Conservation (phyloP, 2,329 filamentous ascomycete genomes). For the Botrytis squamosa region DNA sequence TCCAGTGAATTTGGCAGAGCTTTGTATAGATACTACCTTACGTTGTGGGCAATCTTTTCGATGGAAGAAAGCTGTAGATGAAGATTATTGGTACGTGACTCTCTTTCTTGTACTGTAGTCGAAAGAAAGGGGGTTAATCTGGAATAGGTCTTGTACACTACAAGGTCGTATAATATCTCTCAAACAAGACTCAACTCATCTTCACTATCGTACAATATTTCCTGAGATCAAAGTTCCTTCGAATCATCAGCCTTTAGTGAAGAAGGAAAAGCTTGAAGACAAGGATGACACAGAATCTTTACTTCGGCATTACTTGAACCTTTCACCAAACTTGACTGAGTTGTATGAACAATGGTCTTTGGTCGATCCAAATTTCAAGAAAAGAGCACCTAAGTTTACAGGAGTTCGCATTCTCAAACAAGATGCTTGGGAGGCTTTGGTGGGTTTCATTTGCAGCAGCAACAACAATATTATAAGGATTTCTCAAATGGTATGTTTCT, state of each 20-base stretch:
- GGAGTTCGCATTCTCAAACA: slow-evolving; percentile 91
- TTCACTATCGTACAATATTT: slow-evolving; percentile 78
- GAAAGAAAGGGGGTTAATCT: slow-evolving; percentile 30
- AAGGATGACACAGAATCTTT: slow-evolving; percentile 72
- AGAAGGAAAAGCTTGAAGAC: slow-evolving; percentile 41
- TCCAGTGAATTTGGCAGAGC: slow-evolving; percentile 76
- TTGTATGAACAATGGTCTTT: slow-evolving; percentile 87
- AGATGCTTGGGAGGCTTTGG: slow-evolving; percentile 91
- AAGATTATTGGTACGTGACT: slow-evolving; percentile 72
- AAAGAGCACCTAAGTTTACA: slow-evolving; percentile 80
- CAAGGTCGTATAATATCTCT: slow-evolving; percentile 82
- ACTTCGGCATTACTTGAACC: slow-evolving; percentile 81
- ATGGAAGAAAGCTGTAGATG: slow-evolving; percentile 80
- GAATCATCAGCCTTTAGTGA: slow-evolving; percentile 40
- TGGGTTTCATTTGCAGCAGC: slow-evolving; percentile 96
- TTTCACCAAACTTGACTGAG: slow-evolving; percentile 69
- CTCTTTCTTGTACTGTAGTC: not conserved
- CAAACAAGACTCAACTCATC: slow-evolving; percentile 72
- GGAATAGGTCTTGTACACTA: slow-evolving; percentile 71
- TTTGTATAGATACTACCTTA: slow-evolving; percentile 92
- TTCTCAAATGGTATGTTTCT: slow-evolving; percentile 74
- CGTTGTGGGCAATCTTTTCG: slow-evolving; percentile 96
- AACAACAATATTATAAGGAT: slow-evolving; percentile 98
- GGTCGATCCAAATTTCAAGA: slow-evolving; percentile 83
- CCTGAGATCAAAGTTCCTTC: slow-evolving; percentile 42